phyloP scores from a whole-genome alignment of 2,329 filamentous ascomycete genomes.

The Westerdykella aurantiaca region DNA sequence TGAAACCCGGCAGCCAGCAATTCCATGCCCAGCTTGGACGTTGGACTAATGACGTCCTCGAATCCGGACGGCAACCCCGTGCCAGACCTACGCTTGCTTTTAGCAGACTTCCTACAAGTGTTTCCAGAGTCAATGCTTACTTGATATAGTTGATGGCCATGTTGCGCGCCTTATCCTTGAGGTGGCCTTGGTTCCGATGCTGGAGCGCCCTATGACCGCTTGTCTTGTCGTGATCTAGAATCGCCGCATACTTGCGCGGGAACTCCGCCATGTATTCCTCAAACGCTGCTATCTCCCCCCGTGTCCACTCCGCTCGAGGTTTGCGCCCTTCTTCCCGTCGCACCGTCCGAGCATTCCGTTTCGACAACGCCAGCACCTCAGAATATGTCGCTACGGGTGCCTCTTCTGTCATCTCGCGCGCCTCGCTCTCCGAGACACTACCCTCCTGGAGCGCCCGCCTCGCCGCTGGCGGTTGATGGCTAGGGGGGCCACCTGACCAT shows the following conservation, averaged over 20 bases:
- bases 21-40: constrained; percentile 11
- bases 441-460: constrained; percentile 15
- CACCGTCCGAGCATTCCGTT: constrained; percentile 8
- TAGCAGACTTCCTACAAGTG: neutral
- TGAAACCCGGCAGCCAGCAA: constrained; percentile 17
- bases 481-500: constrained; percentile 22
- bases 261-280: constrained; percentile 44
- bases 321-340: constrained; percentile 10
- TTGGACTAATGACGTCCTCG: constrained; percentile 16
- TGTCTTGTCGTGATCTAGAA: constrained; percentile 30
- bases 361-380: constrained; percentile 14
- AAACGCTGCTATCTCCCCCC: constrained; percentile 39
- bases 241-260: constrained; percentile 45
- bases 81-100: constrained; percentile 18
- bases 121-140: constrained; percentile 18
- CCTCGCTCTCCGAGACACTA: constrained; percentile 17
- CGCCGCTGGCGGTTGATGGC: constrained; percentile 19
- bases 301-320: constrained; percentile 18
- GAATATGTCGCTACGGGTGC: constrained; percentile 14
- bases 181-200: constrained; percentile 46
- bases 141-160: constrained; percentile 38
- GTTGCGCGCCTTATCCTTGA: constrained; percentile 44
- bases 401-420: constrained; percentile 23
- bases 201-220: constrained; percentile 18
- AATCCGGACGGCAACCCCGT: constrained; percentile 26